Conservation (phyloP, 2,329 filamentous ascomycete species). For the Chaetomium sp. region DNA sequence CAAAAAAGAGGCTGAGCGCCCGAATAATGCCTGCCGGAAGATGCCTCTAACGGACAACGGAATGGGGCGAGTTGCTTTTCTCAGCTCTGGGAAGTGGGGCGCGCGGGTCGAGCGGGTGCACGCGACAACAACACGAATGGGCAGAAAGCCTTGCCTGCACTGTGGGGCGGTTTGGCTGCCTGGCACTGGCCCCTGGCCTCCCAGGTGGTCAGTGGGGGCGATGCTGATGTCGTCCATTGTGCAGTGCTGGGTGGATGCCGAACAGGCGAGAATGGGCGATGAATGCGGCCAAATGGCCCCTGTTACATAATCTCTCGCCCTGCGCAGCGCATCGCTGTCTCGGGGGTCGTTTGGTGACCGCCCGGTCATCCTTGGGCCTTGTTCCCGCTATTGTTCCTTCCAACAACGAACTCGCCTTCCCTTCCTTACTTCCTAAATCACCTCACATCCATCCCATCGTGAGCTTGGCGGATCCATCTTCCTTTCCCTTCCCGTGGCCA, state of each 20-base stretch:
- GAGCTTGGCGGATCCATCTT: too few relatives aligned
- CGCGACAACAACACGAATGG: too few relatives aligned
- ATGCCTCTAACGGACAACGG: too few relatives aligned
- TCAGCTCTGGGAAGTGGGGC: too few relatives aligned
- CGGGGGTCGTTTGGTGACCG: not conserved
- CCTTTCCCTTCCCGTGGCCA: too few relatives aligned
- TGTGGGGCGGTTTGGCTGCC: too few relatives aligned
- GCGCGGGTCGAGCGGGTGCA: too few relatives aligned
- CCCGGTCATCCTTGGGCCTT: slow-evolving; percentile 6
- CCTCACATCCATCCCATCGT: not conserved
- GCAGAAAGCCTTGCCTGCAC: too few relatives aligned
- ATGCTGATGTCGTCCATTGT: not conserved
- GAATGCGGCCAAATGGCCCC: not conserved
- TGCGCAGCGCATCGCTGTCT: not conserved
- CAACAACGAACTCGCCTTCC: not conserved
- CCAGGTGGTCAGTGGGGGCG: not conserved
- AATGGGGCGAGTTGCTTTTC: too few relatives aligned
- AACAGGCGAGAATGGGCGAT: not conserved
- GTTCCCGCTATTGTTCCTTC: not conserved
- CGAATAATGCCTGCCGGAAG: too few relatives aligned
- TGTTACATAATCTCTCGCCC: slow-evolving; percentile 7
- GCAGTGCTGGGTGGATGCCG: not conserved
- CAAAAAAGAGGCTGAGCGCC: too few relatives aligned
- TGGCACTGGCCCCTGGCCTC: too few relatives aligned
- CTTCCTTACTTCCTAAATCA: not conserved